Evolutionary conservation across 176 grass and related monocot genomes (phyloP).

Genomic region (Chloris gayana): DNA sequence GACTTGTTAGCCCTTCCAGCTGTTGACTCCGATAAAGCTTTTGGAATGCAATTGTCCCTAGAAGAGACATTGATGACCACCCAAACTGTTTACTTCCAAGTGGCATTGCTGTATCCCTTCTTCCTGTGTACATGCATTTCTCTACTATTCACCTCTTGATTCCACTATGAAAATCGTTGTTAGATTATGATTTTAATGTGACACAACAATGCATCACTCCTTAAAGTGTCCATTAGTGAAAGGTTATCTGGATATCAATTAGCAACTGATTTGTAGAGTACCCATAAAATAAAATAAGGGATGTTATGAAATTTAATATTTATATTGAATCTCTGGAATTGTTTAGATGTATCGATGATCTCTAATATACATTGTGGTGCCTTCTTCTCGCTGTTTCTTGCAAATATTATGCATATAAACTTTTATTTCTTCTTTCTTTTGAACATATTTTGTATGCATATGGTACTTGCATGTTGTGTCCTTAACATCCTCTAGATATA

Average conservation of each 20-base stretch:
- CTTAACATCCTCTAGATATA: conserved; percentile 80
- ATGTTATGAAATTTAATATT: background rate
- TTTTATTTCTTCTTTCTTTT: conserved; percentile 13
- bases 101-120: conserved; percentile 94
- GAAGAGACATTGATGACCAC: conserved; percentile 93
- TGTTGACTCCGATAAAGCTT: conserved; percentile 98
- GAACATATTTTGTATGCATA: conserved; percentile 20
- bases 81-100: conserved; percentile 94
- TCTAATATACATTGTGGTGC: background rate
- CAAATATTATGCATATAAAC: background rate
- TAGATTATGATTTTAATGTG: background rate
- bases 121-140: background rate
- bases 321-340: background rate
- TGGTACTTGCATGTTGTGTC: conserved; percentile 44
- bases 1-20: conserved; percentile 97
- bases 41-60: conserved; percentile 83
- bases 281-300: background rate
- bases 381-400: background rate
- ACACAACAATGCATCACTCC: background rate
- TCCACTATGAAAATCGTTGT: background rate
- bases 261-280: background rate
- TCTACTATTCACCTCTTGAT: background rate
- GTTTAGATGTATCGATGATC: background rate
- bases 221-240: background rate
- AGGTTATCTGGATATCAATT: background rate